These are phyloP conservation scores for Pseudogymnoascus sp. DNA, from an alignment of 2,329 filamentous ascomycete species.

Conservation along the genomic window DNA sequence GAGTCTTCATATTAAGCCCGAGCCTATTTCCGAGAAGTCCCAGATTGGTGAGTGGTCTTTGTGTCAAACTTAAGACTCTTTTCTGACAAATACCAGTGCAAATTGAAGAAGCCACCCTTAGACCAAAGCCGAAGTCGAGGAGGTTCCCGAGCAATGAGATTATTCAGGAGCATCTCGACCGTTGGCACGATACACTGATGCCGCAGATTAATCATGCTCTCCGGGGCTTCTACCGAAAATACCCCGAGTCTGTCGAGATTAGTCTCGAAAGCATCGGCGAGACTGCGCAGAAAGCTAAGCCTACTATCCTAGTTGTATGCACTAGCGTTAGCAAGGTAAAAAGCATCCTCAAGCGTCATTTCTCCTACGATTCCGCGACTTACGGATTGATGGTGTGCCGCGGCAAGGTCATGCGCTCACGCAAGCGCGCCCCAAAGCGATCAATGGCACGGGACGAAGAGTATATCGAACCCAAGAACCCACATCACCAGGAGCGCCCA, in stretches of 20 bases:
- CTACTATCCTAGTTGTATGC: constrained; percentile 71
- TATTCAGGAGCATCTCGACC: constrained; percentile 53
- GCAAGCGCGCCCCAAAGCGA: constrained; percentile 33
- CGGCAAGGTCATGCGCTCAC: constrained; percentile 57
- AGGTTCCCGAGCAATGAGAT: constrained; percentile 53
- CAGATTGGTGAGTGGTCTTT: background rate
- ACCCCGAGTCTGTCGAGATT: constrained; percentile 70
- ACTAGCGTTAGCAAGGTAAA: constrained; percentile 66
- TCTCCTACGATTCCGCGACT: constrained; percentile 57
- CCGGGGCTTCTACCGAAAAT: constrained; percentile 61
- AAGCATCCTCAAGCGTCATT: constrained; percentile 59
- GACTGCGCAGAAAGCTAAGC: constrained; percentile 54
- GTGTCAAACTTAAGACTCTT: background rate
- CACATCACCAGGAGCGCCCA: constrained; percentile 69
- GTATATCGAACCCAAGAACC: constrained; percentile 51
- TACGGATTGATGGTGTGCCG: constrained; percentile 65
- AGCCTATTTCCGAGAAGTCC: background rate
- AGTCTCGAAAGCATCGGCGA: constrained; percentile 68
- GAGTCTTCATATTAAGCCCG: background rate
- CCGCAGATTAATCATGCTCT: constrained; percentile 65
- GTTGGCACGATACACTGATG: constrained; percentile 65
- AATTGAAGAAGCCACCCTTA: constrained; percentile 18
- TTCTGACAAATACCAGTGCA: background rate
- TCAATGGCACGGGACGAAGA: constrained; percentile 34
- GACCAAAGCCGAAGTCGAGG: constrained; percentile 36